A percentile compares a stretch with the other conserved stretches of the same genome.
Evolutionary conservation across 108 stramenopile genomes (phyloP).

Genomic region (Hondaea fermentalgiana): DNA sequence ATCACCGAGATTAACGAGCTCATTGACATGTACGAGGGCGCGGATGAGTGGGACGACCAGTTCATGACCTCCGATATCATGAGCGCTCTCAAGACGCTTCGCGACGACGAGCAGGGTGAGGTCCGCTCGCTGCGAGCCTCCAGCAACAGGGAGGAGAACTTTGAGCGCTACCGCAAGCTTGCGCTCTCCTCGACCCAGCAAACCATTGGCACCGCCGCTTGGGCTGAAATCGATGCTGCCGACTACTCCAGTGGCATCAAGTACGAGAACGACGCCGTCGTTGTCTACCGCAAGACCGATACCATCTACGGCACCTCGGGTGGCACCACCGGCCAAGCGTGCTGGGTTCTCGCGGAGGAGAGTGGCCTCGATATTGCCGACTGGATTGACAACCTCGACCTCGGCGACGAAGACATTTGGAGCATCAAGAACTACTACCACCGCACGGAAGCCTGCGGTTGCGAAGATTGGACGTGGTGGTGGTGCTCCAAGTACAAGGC

Average conservation of each 20-base stretch:
- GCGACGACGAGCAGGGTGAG: background rate
- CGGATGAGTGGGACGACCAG: background rate
- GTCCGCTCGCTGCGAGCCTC: background rate
- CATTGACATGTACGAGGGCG: background rate
- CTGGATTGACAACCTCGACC: background rate
- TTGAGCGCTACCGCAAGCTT: too few relatives aligned
- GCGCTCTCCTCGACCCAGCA: too few relatives aligned
- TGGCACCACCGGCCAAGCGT: background rate
- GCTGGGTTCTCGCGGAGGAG: background rate
- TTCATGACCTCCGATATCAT: background rate
- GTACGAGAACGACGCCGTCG: background rate
- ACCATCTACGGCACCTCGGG: background rate
- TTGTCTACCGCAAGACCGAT: background rate
- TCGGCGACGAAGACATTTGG: background rate
- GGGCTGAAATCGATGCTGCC: background rate
- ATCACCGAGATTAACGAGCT: background rate
- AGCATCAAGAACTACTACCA: background rate
- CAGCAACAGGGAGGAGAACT: background rate
- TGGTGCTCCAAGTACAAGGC: background rate
- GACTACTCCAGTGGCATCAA: background rate
- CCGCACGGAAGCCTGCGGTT: background rate
- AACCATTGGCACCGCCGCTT: background rate
- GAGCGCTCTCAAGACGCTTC: background rate
- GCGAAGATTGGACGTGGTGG: background rate
- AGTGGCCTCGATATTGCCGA: background rate